Base-by-base conservation (phyloP, 345 rosid species). In the Sisymbrium irio region DNA sequence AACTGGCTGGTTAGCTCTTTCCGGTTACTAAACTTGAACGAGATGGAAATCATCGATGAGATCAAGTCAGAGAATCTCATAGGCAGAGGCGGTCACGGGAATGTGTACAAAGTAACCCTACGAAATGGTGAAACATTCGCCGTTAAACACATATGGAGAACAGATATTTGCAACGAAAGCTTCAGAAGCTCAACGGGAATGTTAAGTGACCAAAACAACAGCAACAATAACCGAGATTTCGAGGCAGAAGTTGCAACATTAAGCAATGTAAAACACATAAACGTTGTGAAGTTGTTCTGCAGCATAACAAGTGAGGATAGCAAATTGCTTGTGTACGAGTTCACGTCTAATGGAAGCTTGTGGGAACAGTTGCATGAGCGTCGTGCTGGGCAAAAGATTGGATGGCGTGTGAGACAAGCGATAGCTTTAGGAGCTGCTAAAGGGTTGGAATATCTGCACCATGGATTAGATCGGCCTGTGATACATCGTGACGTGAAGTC, bases 401-500 rank as follows among this genome's bases (percentile, higher is more conserved):
- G 73, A 12, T 93, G 97, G 98, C 82, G 79, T 25, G 78, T 84
- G 50, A 82, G 96, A 76, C 82, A 93, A 51, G 79, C 77, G 11
- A 82, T 93, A 32, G 92, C 97, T 3, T 4, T 91, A 54, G 97
- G 97, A 51, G 86, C 98, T 20, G 96, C 97, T 2, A 84, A 72
- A 74, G 98, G 98, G 32, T 42, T 93, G 59, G 94, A 88, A 82
- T 91, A 93, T 79, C 75, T 93, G 72, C 98, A 93, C 77, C 96
- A 91, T 20, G 94, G 93, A 4, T 86, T 80, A 49, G 91, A 80
- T 19, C 78, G 83, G 36, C 91, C 97, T 3, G 89, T 91, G 64
- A 83, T 93, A 47, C 98, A 93, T 69, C 80, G 97, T 0, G 98
- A 93, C 10, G 92, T 93, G 50, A 93, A 91, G 79, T 91, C 96